These are phyloP conservation scores for Aspergillus sp. DNA, from an alignment of 2,329 filamentous ascomycete genomes.

Conservation along the genomic window DNA sequence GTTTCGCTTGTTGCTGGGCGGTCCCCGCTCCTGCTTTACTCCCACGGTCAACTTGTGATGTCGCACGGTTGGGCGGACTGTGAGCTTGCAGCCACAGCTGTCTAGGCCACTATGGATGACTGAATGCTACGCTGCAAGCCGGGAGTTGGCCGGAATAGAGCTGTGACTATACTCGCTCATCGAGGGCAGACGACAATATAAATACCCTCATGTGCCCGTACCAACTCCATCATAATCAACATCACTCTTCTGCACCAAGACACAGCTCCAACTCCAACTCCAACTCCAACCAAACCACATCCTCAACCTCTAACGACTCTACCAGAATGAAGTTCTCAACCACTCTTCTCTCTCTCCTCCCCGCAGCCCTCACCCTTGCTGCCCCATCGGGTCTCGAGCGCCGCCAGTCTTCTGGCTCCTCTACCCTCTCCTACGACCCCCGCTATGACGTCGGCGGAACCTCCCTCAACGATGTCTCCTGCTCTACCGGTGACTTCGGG, in stretches of 20 bases:
- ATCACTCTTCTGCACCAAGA: not conserved
- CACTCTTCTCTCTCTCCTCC: constrained; percentile 20
- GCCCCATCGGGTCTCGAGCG: constrained; percentile 23
- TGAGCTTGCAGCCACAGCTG: no score
- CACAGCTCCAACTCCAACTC: not conserved
- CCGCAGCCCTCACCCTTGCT: constrained; percentile 20
- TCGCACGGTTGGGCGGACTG: not conserved
- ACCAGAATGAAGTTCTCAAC: constrained; percentile 29
- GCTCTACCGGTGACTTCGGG: constrained; percentile 39
- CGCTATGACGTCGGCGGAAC: constrained; percentile 65
- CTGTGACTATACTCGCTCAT: not conserved
- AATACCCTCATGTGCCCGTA: not conserved
- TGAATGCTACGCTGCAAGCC: no score
- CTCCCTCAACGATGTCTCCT: constrained; percentile 54
- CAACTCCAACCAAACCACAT: not conserved
- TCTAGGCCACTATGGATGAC: no score
- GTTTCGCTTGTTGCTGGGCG: not conserved
- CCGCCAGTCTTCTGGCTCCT: constrained; percentile 13
- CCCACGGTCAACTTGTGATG: not conserved
- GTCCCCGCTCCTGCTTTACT: not conserved
- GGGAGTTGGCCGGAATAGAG: no score
- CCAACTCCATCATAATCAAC: not conserved
- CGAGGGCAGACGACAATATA: not conserved
- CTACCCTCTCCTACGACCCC: constrained; percentile 67
- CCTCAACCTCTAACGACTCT: no score